Evolutionary conservation across 2,329 filamentous ascomycete genomes (phyloP).

Genomic region (Dactylonectria macrodidyma): DNA sequence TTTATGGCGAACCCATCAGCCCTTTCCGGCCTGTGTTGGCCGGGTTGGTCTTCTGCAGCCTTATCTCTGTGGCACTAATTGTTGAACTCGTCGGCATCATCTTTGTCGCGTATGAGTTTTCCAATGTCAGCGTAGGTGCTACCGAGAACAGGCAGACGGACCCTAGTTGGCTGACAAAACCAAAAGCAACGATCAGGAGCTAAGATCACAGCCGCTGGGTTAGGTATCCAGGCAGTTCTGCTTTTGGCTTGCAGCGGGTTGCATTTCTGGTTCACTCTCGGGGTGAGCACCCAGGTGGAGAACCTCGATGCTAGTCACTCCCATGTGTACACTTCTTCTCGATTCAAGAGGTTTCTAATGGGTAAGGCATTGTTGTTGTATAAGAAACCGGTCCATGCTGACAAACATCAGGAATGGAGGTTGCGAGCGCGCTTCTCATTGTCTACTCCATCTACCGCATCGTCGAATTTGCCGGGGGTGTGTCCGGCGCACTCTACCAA

Average conservation of each 20-base stretch:
- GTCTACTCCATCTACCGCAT: slow-evolving; percentile 59
- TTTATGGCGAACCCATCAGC: slow-evolving; percentile 62
- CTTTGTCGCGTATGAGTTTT: slow-evolving; percentile 55
- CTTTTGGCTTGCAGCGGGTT: slow-evolving; percentile 57
- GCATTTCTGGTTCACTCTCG: slow-evolving; percentile 59
- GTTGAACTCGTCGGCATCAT: slow-evolving; percentile 59
- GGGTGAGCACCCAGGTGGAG: slow-evolving; percentile 55
- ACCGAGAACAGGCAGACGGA: background rate
- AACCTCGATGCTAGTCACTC: slow-evolving; percentile 57
- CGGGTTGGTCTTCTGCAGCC: slow-evolving; percentile 52
- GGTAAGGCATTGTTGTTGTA: slow-evolving; percentile 53
- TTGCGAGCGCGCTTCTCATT: slow-evolving; percentile 55
- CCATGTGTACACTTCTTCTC: slow-evolving; percentile 57
- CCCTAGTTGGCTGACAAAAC: slow-evolving; percentile 33
- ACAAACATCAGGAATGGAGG: slow-evolving; percentile 54
- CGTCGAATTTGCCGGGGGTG: slow-evolving; percentile 56
- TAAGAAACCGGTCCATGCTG: slow-evolving; percentile 12
- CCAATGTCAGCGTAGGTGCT: slow-evolving; percentile 53
- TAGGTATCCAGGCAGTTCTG: slow-evolving; percentile 60
- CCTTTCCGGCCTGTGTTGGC: slow-evolving; percentile 54
- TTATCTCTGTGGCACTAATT: slow-evolving; percentile 54
- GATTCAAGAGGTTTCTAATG: slow-evolving; percentile 61
- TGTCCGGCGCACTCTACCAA: slow-evolving; percentile 54
- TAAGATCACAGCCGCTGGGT: slow-evolving; percentile 59
- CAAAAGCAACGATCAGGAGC: slow-evolving; percentile 52